Percentiles rank a stretch among this genome's conserved stretches.
These are phyloP conservation scores for Flaveria robusta DNA, from an alignment of 129 eudicot genomes.

Conservation along the genomic window DNA sequence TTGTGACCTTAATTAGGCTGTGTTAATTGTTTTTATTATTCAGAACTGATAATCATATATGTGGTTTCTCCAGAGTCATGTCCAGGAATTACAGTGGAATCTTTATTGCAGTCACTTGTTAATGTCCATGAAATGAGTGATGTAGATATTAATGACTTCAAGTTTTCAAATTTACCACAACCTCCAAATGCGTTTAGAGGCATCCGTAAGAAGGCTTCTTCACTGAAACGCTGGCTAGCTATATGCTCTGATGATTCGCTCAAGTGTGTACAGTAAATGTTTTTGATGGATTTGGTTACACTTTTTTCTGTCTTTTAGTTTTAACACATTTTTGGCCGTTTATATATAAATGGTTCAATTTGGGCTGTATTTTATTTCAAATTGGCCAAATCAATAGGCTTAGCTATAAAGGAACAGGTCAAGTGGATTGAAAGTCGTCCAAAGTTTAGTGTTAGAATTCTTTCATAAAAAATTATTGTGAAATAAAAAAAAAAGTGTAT, in stretches of 20 bases:
- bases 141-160: constrained; percentile 48
- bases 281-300: background rate
- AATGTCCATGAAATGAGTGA: constrained; percentile 48
- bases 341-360: background rate
- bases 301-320: background rate
- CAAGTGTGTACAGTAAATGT: constrained; percentile 49
- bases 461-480: background rate
- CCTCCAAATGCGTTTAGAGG: constrained; percentile 85
- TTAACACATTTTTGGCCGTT: background rate
- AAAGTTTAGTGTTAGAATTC: background rate
- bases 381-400: background rate
- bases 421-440: background rate
- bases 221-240: constrained; percentile 86
- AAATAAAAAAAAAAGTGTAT: background rate
- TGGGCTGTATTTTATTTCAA: background rate
- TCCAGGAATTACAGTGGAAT: constrained; percentile 65
- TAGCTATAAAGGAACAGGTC: background rate
- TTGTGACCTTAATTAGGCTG: background rate
- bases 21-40: background rate
- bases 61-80: constrained; percentile 52
- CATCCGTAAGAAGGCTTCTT: constrained; percentile 69
- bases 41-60: background rate
- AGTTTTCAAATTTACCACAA: constrained; percentile 65
- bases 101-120: constrained; percentile 54
- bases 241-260: constrained; percentile 80